These are phyloP conservation scores for Podila verticillata DNA, from an alignment of 192 early-diverging fungal genomes.

Conservation along the genomic window DNA sequence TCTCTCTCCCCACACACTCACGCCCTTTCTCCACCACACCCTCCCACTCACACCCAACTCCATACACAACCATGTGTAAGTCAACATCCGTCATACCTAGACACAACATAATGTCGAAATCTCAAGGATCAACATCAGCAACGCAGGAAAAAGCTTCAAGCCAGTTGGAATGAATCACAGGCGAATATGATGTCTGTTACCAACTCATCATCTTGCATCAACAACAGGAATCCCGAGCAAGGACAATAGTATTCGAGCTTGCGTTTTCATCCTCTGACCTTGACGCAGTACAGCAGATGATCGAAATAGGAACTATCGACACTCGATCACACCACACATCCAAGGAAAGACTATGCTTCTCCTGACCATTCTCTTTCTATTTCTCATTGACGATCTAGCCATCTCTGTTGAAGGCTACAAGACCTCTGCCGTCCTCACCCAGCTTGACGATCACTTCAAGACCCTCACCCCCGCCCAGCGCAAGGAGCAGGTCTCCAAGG, in stretches of 20 bases:
- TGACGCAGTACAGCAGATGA: no score
- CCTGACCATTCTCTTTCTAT: not conserved
- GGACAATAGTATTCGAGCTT: no score
- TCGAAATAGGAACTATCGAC: no score
- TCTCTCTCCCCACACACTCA: not conserved
- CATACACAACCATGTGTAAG: slow-evolving; percentile 32
- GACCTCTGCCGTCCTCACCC: slow-evolving; percentile 77
- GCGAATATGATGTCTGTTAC: no score
- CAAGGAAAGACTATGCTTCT: no score
- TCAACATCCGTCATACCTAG: not conserved
- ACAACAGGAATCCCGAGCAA: no score
- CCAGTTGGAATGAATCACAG: not conserved
- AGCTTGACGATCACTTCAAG: slow-evolving; percentile 68
- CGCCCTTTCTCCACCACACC: not conserved
- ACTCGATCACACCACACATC: no score
- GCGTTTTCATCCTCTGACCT: no score
- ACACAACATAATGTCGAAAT: not conserved
- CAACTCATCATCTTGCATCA: no score
- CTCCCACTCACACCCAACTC: not conserved
- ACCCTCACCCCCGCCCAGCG: slow-evolving; percentile 69
- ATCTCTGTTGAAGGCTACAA: slow-evolving; percentile 68
- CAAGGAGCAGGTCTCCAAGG: slow-evolving; percentile 70
- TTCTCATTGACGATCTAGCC: not conserved
- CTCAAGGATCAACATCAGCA: no score
- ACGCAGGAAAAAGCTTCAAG: not conserved